These are phyloP conservation scores for Tanozyma kutaoensis DNA, from an alignment of 805 yeast species.

Conservation along the genomic window DNA sequence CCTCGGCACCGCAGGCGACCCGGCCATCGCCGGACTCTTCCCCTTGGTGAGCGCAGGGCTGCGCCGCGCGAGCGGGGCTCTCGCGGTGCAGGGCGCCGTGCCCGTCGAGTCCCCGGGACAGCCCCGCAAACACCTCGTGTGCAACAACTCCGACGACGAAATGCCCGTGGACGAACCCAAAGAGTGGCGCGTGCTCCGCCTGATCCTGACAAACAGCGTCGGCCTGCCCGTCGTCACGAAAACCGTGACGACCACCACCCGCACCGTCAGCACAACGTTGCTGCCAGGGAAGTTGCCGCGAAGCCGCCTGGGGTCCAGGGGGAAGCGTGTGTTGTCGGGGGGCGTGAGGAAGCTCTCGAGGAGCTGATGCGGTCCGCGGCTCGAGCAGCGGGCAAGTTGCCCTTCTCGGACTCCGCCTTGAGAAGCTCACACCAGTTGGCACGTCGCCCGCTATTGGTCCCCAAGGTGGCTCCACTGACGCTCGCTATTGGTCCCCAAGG, in stretches of 20 bases:
- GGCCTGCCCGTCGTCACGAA: constrained; percentile 23
- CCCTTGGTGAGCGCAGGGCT: constrained; percentile 66
- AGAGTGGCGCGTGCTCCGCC: constrained; percentile 27
- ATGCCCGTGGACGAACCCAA: constrained; percentile 5
- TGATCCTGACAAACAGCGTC: constrained; percentile 19
- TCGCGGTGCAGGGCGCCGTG: constrained; percentile 61
- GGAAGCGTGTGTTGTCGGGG: no score
- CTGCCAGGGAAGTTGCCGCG: no score
- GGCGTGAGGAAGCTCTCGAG: no score
- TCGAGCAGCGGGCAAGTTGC: no score
- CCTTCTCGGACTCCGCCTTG: no score
- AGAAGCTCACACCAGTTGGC: no score
- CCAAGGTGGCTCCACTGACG: no score
- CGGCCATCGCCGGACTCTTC: constrained; percentile 52
- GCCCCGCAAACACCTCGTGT: constrained; percentile 59
- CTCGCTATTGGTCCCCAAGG: no score
- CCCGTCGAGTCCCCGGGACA: constrained; percentile 95
- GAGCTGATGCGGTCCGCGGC: no score
- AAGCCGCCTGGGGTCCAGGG: no score
- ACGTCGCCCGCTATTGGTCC: no score
- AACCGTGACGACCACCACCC: constrained; percentile 35
- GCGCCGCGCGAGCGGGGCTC: constrained; percentile 52
- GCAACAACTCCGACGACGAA: constrained; percentile 34
- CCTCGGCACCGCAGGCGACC: constrained; percentile 53
- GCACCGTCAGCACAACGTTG: constrained; percentile 34